Base-by-base conservation (phyloP, 2,329 filamentous ascomycete genomes). In the Dendrostoma leiphaemia region DNA sequence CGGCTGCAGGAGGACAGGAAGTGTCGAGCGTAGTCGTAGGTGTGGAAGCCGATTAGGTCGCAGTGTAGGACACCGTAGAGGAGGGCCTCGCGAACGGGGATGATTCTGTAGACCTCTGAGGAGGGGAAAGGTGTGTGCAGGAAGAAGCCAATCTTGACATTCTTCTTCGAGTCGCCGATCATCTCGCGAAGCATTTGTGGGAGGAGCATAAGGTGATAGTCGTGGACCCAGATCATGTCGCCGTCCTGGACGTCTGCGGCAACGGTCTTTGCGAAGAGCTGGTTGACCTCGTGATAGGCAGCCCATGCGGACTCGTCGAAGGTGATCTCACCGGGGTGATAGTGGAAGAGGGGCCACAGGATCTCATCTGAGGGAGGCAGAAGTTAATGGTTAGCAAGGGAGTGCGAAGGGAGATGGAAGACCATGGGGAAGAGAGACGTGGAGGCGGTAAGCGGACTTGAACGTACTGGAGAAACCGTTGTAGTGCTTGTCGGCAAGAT, bases 61-160 rank as follows among this genome's bases (percentile, higher is more conserved):
- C 93, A 96, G 69, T 96, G 89, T 31, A 99, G 80, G 35, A 97
- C 85, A 53, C 94, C 92, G 46, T 88, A 81, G 41, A 99, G 81
- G 48, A 97, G 85, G 65, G 91, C 87, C 68, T 96, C 91, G 59
- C 94, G 85, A 28, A 97, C 93, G 1, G 94, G 94, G 8, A 97
- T 78, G 61, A 97, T 97, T 60, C 94, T 85, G 74, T 97, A 97
- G 66, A 97, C 96, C 72, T 97, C 93, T 63, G 90, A 95, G 69
- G 90, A 96, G 12, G 94, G 94, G 74, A 97, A 99, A 1, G 94
- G 93, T 0, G 94, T 97, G 71, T 99, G 94, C 32, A 97, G 77
- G 79, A 97, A 99, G 81, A 97, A 97, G 62, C 93, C 94, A 64
- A 99, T 94, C 78, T 96, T 96, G 73, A 97, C 86, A 62, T 97